A percentile compares a stretch with the other conserved stretches of the same genome.
Conservation (phyloP, 106 monocot species). For the Dendrobium nobile region DNA sequence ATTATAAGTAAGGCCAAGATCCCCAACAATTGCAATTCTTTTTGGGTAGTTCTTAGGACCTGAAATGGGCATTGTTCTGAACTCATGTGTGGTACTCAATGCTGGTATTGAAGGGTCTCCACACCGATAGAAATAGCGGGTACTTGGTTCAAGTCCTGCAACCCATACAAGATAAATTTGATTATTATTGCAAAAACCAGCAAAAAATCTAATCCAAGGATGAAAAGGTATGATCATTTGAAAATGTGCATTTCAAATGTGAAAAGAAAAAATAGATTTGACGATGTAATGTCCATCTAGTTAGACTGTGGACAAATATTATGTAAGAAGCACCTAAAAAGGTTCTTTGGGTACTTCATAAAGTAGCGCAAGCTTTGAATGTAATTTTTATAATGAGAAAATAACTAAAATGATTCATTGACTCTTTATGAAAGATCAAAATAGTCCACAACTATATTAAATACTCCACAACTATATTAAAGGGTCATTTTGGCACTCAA, state of each 20-base stretch:
- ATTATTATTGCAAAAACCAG: neutral
- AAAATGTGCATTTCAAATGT: neutral
- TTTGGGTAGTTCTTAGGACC: slow-evolving; percentile 48
- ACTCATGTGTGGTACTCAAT: slow-evolving; percentile 52
- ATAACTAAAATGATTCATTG: too few species aligned
- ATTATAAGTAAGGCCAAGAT: slow-evolving; percentile 89
- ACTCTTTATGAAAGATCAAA: too few species aligned
- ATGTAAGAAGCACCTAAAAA: neutral
- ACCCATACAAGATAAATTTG: slow-evolving; percentile 5
- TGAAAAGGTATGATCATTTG: neutral
- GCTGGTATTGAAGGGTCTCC: slow-evolving; percentile 67
- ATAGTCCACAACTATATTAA: too few species aligned
- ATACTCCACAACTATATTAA: too few species aligned
- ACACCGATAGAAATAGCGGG: slow-evolving; percentile 69
- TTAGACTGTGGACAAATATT: neutral
- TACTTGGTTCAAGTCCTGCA: slow-evolving; percentile 55
- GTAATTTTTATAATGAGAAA: too few species aligned
- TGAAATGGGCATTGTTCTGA: slow-evolving; percentile 70
- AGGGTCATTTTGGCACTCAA: too few species aligned
- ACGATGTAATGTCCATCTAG: neutral
- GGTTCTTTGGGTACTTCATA: neutral
- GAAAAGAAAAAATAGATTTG: neutral
- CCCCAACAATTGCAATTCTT: slow-evolving; percentile 72
- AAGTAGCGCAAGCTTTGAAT: too few species aligned
- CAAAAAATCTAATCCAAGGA: neutral